Conservation (phyloP, 1,284 basidiomycete genomes). For the Pascua sp. region DNA sequence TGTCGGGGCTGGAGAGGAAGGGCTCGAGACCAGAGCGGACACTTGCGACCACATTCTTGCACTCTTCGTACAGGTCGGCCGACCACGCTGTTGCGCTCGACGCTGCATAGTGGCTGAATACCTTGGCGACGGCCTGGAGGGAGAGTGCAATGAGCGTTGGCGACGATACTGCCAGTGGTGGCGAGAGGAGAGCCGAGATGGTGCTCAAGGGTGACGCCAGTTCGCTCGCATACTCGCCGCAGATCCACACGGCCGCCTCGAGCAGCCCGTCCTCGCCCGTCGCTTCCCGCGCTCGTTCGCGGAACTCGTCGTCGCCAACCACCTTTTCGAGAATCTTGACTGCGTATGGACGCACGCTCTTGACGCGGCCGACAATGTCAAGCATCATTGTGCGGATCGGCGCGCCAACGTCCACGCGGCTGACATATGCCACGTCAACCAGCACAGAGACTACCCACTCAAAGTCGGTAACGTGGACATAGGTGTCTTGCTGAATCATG, state of each 20-base stretch:
- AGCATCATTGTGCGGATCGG: slow-evolving; percentile 77
- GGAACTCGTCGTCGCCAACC: slow-evolving; percentile 69
- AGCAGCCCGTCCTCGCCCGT: slow-evolving; percentile 72
- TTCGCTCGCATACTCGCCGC: slow-evolving; percentile 74
- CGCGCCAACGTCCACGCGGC: slow-evolving; percentile 68
- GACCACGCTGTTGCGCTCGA: slow-evolving; percentile 71
- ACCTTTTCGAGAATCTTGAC: slow-evolving; percentile 76
- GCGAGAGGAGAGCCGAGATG: slow-evolving; percentile 58
- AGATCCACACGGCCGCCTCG: slow-evolving; percentile 91
- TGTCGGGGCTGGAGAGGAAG: slow-evolving; percentile 60
- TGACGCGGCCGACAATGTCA: slow-evolving; percentile 80
- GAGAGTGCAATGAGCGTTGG: slow-evolving; percentile 68
- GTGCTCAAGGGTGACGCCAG: slow-evolving; percentile 36
- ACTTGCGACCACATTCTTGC: slow-evolving; percentile 61
- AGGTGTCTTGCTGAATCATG: slow-evolving; percentile 76
- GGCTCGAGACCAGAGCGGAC: slow-evolving; percentile 58
- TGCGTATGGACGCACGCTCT: slow-evolving; percentile 69
- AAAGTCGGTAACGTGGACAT: slow-evolving; percentile 84
- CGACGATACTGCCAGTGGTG: slow-evolving; percentile 56
- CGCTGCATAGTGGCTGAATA: slow-evolving; percentile 80
- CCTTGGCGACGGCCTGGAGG: slow-evolving; percentile 77
- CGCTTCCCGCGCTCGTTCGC: slow-evolving; percentile 54
- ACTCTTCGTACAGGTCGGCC: slow-evolving; percentile 48
- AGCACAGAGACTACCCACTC: slow-evolving; percentile 96
- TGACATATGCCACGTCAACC: slow-evolving; percentile 81